Evolutionary conservation across 306 rosid genomes (phyloP).

Genomic region (Prunus salicina): DNA sequence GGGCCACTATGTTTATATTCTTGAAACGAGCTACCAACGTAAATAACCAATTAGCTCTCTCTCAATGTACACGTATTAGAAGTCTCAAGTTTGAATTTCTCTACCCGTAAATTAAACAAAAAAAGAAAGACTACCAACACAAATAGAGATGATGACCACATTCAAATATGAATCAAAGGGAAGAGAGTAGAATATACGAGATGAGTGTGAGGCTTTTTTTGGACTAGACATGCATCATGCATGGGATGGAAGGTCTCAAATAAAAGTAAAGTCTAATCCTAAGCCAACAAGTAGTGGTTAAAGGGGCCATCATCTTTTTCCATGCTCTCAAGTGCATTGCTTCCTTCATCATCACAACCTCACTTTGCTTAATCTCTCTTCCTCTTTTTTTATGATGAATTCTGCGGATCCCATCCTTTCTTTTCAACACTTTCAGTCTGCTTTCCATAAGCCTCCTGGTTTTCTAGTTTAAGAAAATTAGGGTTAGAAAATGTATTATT

Average conservation of each 20-base stretch:
- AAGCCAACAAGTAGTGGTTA: constrained; percentile 43
- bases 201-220: background rate
- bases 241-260: constrained; percentile 28
- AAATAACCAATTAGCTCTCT: no score
- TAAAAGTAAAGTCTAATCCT: constrained; percentile 34
- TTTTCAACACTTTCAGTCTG: constrained; percentile 33
- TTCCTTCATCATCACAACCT: constrained; percentile 52
- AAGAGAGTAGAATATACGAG: constrained; percentile 9
- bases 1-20: background rate
- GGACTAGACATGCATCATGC: background rate
- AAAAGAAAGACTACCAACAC: no score
- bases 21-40: no score
- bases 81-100: no score
- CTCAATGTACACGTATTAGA: no score
- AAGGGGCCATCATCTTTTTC: constrained; percentile 49
- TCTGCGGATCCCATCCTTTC: constrained; percentile 26
- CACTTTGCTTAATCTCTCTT: constrained; percentile 35
- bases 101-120: no score
- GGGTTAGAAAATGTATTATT: background rate
- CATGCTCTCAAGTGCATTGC: constrained; percentile 51
- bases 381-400: constrained; percentile 17
- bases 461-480: background rate
- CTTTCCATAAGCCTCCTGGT: constrained; percentile 9
- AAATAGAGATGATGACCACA: no score
- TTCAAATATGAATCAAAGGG: constrained; percentile 6